Percentiles rank a stretch among this genome's conserved stretches.
These are phyloP conservation scores for Cymodocea nodosa DNA, from an alignment of 116 monocot genomes.

Conservation along the genomic window DNA sequence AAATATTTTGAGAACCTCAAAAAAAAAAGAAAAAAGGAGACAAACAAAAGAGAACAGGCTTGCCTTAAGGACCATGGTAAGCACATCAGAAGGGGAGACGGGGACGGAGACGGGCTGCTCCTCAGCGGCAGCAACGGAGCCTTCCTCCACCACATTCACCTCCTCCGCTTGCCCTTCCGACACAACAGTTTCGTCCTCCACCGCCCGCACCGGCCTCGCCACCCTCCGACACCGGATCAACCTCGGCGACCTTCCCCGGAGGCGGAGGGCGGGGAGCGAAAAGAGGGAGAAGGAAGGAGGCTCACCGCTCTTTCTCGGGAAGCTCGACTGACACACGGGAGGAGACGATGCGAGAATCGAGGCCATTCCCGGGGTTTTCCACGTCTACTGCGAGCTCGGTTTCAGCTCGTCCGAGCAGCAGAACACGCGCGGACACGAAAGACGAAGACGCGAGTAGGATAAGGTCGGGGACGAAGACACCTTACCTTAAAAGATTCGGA, in stretches of 20 bases:
- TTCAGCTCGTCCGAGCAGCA: no score
- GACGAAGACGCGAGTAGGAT: no score
- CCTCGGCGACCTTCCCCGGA: background rate
- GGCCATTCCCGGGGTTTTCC: conserved; percentile 7
- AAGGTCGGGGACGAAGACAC: no score
- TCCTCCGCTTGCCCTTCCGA: conserved; percentile 11
- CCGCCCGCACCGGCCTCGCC: background rate
- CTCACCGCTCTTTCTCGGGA: background rate
- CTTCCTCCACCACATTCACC: conserved; percentile 5
- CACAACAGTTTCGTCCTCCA: conserved; percentile 11
- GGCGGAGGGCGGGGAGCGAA: background rate
- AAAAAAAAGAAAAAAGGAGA: background rate
- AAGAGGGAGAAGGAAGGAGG: background rate
- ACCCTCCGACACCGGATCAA: conserved; percentile 1
- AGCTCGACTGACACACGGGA: background rate
- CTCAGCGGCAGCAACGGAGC: background rate
- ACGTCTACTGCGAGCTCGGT: background rate
- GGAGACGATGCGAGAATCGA: conserved; percentile 6
- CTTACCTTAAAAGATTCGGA: no score
- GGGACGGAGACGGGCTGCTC: conserved; percentile 44
- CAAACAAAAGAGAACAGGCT: background rate
- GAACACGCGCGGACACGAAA: no score
- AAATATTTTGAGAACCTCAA: background rate
- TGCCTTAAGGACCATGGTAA: conserved; percentile 83
- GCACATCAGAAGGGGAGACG: conserved; percentile 73